phyloP scores from a whole-genome alignment of 2,329 filamentous ascomycete species.

The Alternaria sp. region DNA sequence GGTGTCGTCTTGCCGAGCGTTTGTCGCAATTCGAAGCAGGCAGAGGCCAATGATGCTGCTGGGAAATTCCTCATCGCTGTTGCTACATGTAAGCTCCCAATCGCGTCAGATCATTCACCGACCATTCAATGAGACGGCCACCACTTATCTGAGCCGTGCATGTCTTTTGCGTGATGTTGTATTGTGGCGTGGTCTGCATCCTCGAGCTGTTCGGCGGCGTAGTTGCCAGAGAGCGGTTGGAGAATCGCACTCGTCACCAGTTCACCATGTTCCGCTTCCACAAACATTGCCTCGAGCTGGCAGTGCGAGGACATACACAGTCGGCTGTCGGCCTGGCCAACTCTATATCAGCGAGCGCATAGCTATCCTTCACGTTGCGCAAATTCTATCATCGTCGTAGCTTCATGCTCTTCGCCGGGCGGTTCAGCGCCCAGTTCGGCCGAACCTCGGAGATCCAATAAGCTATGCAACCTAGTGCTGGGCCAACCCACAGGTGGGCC shows the following conservation, averaged over 20 bases:
- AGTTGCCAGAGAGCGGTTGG: neutral
- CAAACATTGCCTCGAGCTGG: neutral
- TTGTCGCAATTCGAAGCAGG: constrained; percentile 19
- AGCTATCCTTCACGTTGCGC: neutral
- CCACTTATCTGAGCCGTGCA: neutral
- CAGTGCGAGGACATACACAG: neutral
- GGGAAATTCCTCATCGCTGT: constrained; percentile 2
- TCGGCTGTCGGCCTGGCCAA: neutral
- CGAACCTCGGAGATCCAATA: neutral
- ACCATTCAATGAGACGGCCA: neutral
- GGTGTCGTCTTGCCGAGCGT: constrained; percentile 30
- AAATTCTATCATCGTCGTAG: neutral
- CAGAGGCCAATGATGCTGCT: neutral
- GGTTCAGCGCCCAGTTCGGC: neutral
- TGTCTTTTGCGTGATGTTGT: neutral
- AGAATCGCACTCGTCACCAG: neutral
- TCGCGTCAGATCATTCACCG: neutral
- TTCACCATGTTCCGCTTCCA: neutral
- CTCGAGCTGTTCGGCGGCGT: neutral
- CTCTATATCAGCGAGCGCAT: neutral
- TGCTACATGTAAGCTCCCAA: neutral
- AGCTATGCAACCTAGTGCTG: too few relatives aligned
- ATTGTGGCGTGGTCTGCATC: neutral
- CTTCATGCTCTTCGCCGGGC: neutral
- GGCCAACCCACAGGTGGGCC: too few relatives aligned